Base-by-base conservation (phyloP, 2,329 filamentous ascomycete species). In the Hirsutella thompsonii region DNA sequence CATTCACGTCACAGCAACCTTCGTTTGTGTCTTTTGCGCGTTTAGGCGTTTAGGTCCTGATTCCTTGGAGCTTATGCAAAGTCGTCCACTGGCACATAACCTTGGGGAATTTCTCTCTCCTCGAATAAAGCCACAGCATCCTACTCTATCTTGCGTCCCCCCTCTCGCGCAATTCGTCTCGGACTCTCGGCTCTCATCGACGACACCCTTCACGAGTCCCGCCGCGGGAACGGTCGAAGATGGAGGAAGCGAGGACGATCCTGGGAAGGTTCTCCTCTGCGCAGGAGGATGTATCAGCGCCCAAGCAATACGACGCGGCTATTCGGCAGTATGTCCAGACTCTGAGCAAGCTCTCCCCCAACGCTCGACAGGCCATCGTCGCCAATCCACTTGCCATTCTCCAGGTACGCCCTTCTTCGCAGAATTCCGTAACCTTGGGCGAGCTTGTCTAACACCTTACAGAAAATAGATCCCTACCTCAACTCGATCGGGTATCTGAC, bases 401-500 rank as follows among this genome's bases (percentile, higher is more conserved):
- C 4, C 49, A 65, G 46, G 70, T 68, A 53, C 29, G 14, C 14
- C 14, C 38, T 14, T 5, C 20, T 5, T 11, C 11, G n/a, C 16
- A 5, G 18, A n/a, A n/a, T n/a, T 23, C 20, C 8, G 5, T 32
- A 14, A 14, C 21, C 21, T 16, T n/a, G 8, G 2, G 19, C 16
- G n/a, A 18, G 4, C 3, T 9, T 8, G 14, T 21, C 3, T 33
- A 23, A 23, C 58, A 41, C 3, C 11, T 14, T 30, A 8, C 37
- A 76, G 67, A 52, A 59, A 11, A 52, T 76, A 20, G 54, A 75
- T 46, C 69, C 72, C 1, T 55, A 61, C 8, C 42, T 59, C 36
- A 61, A 78, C 49, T 70, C 73, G 8, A 63, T 74, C 41, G 71
- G 71, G 20, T 72, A 68, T 50, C 61, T 75, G 26, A 52, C 59